Evolutionary conservation across 75 land plant species (phyloP).

Genomic region (Cryptomeria japonica): DNA sequence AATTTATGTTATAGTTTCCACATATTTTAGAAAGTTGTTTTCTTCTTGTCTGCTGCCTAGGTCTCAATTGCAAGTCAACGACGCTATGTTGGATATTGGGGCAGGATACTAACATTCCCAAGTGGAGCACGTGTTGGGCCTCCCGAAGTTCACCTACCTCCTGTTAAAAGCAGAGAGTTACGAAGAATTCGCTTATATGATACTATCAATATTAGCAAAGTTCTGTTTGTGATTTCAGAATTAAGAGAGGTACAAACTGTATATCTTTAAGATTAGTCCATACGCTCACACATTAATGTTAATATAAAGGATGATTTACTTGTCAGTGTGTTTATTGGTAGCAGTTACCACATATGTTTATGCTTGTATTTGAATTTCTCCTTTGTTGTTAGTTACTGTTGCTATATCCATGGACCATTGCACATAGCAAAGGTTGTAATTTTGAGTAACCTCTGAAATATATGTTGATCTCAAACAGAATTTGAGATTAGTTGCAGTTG

Average conservation of each 20-base stretch:
- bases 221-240: constrained; percentile 54
- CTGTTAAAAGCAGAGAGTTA: constrained; percentile 50
- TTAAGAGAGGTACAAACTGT: constrained; percentile 42
- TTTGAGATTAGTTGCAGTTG: background rate
- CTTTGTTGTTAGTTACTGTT: constrained; percentile 1
- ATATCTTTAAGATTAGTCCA: constrained; percentile 4
- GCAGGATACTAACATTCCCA: constrained; percentile 36
- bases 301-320: background rate
- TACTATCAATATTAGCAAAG: constrained; percentile 29
- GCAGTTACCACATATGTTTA: background rate
- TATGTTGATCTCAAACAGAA: background rate
- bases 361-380: background rate
- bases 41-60: constrained; percentile 17
- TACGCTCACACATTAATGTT: background rate
- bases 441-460: background rate
- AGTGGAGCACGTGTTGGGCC: constrained; percentile 25
- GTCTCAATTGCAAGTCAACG: constrained; percentile 77
- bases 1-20: background rate
- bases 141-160: constrained; percentile 60
- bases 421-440: background rate
- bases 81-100: constrained; percentile 76
- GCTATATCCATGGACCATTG: background rate
- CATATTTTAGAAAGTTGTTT: background rate
- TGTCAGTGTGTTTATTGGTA: background rate
- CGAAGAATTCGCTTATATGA: constrained; percentile 73